phyloP scores from a whole-genome alignment of 2,329 filamentous ascomycete species.

The Pestalotiopsis sp. region DNA sequence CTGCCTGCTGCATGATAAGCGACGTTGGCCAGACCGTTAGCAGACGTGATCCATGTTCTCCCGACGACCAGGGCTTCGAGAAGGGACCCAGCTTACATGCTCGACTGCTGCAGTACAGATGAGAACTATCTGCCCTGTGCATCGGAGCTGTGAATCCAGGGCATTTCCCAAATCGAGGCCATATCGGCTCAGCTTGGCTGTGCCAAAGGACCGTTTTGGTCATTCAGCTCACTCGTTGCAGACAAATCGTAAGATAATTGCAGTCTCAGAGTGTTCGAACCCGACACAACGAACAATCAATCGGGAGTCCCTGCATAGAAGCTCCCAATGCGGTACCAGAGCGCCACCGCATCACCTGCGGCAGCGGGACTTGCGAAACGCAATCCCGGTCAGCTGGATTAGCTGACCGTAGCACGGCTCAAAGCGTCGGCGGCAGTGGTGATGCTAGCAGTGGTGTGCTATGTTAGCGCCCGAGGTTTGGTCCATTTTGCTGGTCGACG shows the following conservation, averaged over 20 bases:
- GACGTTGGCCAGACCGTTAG: neutral
- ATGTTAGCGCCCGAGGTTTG: neutral
- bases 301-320: neutral
- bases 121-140: neutral
- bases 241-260: neutral
- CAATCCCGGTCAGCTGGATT: slow-evolving; percentile 1
- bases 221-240: neutral
- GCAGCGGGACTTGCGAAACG: neutral
- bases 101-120: neutral
- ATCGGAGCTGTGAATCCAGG: neutral
- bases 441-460: neutral
- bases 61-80: neutral
- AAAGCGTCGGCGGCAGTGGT: neutral
- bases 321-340: neutral
- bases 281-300: neutral
- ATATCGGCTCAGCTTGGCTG: neutral
- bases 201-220: neutral
- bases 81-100: neutral
- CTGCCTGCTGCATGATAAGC: neutral
- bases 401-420: neutral
- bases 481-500: neutral
- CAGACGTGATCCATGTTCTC: neutral
- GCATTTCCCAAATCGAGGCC: neutral
- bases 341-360: neutral
- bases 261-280: neutral